Base-by-base conservation (phyloP, 129 eudicot species). In the Centaurea solstitialis region DNA sequence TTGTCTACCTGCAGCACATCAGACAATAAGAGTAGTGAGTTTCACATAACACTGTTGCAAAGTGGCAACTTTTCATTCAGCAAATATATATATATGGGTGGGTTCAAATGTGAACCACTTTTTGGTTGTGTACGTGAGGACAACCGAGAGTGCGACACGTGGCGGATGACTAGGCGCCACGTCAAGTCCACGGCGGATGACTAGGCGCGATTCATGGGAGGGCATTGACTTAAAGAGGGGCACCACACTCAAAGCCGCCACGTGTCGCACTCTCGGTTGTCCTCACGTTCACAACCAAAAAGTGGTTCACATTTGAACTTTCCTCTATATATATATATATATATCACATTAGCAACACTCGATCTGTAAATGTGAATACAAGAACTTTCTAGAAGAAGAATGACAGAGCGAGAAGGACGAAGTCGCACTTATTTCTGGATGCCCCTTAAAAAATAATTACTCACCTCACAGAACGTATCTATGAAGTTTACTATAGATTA, bases 1-100 rank as follows among this genome's bases (percentile, higher is more conserved):
- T 94, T 94, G 68, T 94, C 99, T 67, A 92, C 94, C 99, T 94
- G 81, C 84, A 75, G 61, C 3, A 26, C 10, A 2, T 2, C 22
- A 28, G 45, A 50, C 18, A 7, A 47, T 57, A 47, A 64, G 7
- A 57, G 22, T 57, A 57, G 65, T 57, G 65, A 57, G 65, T 57
- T 57, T 57, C 65, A 57, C 22, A n/a, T 57, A 57, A 21, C 22
- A 57, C 9, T 57, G n/a, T 57, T 57, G 22, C 2, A 33, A 33
- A 57, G 65, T 15, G 62, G 62, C 62, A 6, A 53, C 21, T 15
- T 53, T 53, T 53, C n/a, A 21, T 53, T 57, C 18, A 17, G n/a
- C n/a, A 57, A 5, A 57, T 57, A 57, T 17, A 26, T 26, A 26
- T 26, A 26, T 26, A 26, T 26, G 2, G 30, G 2, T 1, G 30